Base-by-base conservation (phyloP, 768 basidiomycete genomes). In the Piloderma croceum region DNA sequence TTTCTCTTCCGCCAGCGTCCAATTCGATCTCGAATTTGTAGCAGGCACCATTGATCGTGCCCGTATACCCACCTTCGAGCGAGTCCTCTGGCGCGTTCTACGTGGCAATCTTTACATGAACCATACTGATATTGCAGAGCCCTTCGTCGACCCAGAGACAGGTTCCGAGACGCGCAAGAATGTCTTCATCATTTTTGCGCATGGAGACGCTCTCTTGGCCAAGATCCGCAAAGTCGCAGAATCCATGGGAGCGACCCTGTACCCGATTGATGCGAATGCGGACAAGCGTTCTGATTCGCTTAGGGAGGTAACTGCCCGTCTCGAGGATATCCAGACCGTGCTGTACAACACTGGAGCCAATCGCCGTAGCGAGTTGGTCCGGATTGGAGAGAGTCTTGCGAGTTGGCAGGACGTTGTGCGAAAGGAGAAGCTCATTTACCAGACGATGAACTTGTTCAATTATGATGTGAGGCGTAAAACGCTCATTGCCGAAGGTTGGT, bases 51-150 rank as follows among this genome's bases (percentile, higher is more conserved):
- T 98, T 48, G 93, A 98, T 54, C 88, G 96, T 34, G 69, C 83
- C 7, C 83, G 93, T 42, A 73, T 98, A 54, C 78, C 88, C 1
- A 93, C 90, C 5, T 97, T 99, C 39, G 96, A 99, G 64, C 85
- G 96, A 13, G 89, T 99, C 15, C 77, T 98, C 36, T 99, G 96
- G 96, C 89, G 96, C 51, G 90, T 98, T 24, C 75, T 98, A 15
- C 83, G 96, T 44, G 96, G 96, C 36, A 98, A 99, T 60, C 71
- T 99, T 17, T 99, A 94, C 70, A 98, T 99, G 94, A 99, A 97
- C 65, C 85, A 91, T 62, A 89, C 83, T 39, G 93, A 98, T 63
- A 98, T 99, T 51, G 73, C 76, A 27, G 90, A 94, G 50, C 86
- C 90, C 5, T 96, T 98, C 53, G 73, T 90, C 42, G 90, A 98